Conservation (phyloP, 2,329 filamentous ascomycete species). For the Stagonosporopsis cucurbitacearum region DNA sequence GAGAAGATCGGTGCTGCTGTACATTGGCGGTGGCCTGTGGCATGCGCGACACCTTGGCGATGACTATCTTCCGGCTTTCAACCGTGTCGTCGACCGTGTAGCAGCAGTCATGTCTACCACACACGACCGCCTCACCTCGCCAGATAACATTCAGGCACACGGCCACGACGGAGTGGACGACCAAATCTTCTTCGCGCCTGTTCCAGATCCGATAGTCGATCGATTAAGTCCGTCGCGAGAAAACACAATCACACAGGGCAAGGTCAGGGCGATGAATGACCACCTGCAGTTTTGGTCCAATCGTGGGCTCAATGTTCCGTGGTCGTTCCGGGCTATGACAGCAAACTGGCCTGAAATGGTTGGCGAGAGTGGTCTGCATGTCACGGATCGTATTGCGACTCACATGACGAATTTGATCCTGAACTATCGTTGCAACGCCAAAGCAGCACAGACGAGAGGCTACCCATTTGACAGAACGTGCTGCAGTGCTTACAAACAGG, state of each 20-base stretch:
- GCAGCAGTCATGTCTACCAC: constrained; percentile 21
- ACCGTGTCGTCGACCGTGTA: constrained; percentile 55
- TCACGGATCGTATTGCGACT: constrained; percentile 54
- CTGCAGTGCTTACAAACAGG: constrained; percentile 55
- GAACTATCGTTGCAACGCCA: constrained; percentile 62
- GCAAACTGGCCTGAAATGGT: constrained; percentile 48
- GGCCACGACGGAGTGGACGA: constrained; percentile 34
- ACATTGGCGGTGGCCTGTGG: constrained; percentile 64
- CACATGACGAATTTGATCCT: constrained; percentile 61
- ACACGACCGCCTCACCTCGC: constrained; percentile 10
- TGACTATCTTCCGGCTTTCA: constrained; percentile 55
- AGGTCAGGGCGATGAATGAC: constrained; percentile 61
- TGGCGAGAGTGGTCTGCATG: constrained; percentile 58
- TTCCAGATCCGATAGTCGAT: constrained; percentile 54
- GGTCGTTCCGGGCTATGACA: constrained; percentile 60
- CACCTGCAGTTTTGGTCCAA: constrained; percentile 55
- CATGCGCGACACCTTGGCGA: constrained; percentile 60
- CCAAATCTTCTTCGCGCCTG: constrained; percentile 54
- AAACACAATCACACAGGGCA: constrained; percentile 55
- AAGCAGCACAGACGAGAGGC: constrained; percentile 44
- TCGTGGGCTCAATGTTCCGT: constrained; percentile 53
- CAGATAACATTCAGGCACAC: constrained; percentile 3
- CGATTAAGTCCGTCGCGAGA: constrained; percentile 52
- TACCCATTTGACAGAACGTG: constrained; percentile 60
- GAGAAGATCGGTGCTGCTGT: constrained; percentile 52